Evolutionary conservation across 306 rosid species (phyloP), one percentile per base, ranked within the genome.

Genomic region (Arachis hypogaea): DNA sequence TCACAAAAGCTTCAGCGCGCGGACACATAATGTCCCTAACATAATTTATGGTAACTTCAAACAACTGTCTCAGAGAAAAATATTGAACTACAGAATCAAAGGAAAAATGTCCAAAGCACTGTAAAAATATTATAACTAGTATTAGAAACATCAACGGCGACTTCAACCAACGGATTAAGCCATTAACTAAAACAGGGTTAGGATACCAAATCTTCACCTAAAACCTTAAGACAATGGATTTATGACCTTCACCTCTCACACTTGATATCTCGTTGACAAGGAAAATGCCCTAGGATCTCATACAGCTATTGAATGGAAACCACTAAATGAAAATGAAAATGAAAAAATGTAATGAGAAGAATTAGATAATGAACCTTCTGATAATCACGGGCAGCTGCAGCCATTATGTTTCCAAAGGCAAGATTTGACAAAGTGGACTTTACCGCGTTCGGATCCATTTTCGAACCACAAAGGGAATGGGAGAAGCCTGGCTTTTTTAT

Each of bases 341-440:
- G 1, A 3, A 7, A 30, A 46, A 29, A 5, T 63, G 11, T 22
- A 72, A 9, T 55, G 73, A 38, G 57, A 51, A 29, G 9, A 50
- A 66, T 58, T 28, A 10, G 55, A 66, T 22, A 22, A 22, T 22
- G 51, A 11, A 78, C 94, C 89, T 89, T 86, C 59, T 93, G 92
- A 76, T 93, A 93, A 88, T 89, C 86, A 22, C 97, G 96, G 12
- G 91, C 96, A 12, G 98, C 98, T 9, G 97, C 98, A 0, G 94
- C 97, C 78, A 93, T 91, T 47, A 90, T 96, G 75, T 93, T 89
- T 63, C 98, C 98, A 57, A 87, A 90, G 0, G 96, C 96, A 56
- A 93, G 83, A 82, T 93, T 89, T 38, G 92, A 74, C 16, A 93
- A 87, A 30, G 96, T 93, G 66, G 98, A 93, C 65, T 93, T 89